Conservation (phyloP, 208 protist species). For the Acanthamoeba castellanii region DNA sequence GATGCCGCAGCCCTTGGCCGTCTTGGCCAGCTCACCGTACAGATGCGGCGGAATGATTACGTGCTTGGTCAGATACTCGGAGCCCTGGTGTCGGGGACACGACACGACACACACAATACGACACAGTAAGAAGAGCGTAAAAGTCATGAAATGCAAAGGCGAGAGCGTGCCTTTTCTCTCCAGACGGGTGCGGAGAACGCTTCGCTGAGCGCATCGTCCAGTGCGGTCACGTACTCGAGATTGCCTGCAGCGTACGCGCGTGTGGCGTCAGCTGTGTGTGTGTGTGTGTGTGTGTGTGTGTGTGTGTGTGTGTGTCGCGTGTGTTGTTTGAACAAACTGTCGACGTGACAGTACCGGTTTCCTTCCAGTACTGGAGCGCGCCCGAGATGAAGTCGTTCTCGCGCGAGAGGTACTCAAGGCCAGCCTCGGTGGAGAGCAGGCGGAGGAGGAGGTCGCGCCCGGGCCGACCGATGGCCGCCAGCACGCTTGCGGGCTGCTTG, state of each 20-base stretch:
- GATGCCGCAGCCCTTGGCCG: slow-evolving; percentile 78
- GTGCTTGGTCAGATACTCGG: slow-evolving; percentile 56
- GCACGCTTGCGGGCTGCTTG: slow-evolving; percentile 73
- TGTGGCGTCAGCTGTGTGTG: not conserved
- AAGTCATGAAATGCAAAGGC: not conserved
- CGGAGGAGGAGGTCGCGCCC: slow-evolving; percentile 61
- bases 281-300: too few species aligned
- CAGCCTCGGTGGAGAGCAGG: slow-evolving; percentile 41
- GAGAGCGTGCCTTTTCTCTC: not conserved
- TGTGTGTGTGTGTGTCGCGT: not conserved
- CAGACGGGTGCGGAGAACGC: slow-evolving; percentile 55
- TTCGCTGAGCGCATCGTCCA: slow-evolving; percentile 36
- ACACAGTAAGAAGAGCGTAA: not conserved
- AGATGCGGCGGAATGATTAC: slow-evolving; percentile 83
- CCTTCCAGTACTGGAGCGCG: slow-evolving; percentile 62
- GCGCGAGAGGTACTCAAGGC: slow-evolving; percentile 47
- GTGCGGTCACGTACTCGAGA: slow-evolving; percentile 35
- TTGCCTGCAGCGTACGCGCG: too few species aligned
- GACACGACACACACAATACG: not conserved
- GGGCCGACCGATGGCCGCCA: slow-evolving; percentile 35
- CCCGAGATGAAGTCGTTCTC: slow-evolving; percentile 31
- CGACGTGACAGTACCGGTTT: slow-evolving; percentile 7
- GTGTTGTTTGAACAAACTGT: not conserved
- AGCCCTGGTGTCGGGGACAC: not conserved
- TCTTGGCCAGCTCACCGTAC: slow-evolving; percentile 86